Evolutionary conservation across 2,329 filamentous ascomycete genomes (phyloP).

Genomic region (Escovopsis sp.): DNA sequence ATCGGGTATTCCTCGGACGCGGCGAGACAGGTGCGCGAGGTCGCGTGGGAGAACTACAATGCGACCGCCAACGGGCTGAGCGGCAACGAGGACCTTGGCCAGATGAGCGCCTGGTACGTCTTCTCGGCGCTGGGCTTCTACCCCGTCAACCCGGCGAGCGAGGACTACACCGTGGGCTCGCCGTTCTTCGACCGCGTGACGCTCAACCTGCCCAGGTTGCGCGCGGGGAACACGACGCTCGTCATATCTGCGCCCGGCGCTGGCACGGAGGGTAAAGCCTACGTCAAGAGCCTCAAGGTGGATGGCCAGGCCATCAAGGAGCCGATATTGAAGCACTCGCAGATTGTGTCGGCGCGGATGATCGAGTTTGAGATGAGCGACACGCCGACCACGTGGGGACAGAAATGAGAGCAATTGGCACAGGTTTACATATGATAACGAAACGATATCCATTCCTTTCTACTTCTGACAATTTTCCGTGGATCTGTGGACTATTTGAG

Average conservation of each 20-base stretch:
- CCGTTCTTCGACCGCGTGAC: constrained; percentile 31
- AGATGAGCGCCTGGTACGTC: constrained; percentile 36
- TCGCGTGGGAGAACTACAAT: constrained; percentile 23
- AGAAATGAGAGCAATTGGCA: constrained; percentile 1
- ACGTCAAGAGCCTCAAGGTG: constrained; percentile 24
- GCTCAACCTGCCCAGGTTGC: constrained; percentile 21
- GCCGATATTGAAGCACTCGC: constrained; percentile 24
- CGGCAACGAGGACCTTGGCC: constrained; percentile 33
- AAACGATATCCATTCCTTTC: not conserved
- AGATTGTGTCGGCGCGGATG: constrained; percentile 22
- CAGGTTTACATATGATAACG: not conserved
- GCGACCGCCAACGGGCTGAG: constrained; percentile 29
- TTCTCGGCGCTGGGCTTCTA: constrained; percentile 33
- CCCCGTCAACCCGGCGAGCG: constrained; percentile 28
- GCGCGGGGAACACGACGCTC: constrained; percentile 12
- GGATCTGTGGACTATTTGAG: too few species aligned
- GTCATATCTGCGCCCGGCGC: constrained; percentile 27
- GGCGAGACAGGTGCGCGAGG: constrained; percentile 19
- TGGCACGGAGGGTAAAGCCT: constrained; percentile 18
- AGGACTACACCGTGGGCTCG: constrained; percentile 29
- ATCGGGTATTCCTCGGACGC: constrained; percentile 24
- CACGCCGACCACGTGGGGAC: constrained; percentile 15
- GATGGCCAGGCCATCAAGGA: constrained; percentile 20
- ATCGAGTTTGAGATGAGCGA: constrained; percentile 32
- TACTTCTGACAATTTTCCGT: too few species aligned